Conservation (phyloP, 495 filamentous ascomycete species). For the Aspergillus steynii region DNA sequence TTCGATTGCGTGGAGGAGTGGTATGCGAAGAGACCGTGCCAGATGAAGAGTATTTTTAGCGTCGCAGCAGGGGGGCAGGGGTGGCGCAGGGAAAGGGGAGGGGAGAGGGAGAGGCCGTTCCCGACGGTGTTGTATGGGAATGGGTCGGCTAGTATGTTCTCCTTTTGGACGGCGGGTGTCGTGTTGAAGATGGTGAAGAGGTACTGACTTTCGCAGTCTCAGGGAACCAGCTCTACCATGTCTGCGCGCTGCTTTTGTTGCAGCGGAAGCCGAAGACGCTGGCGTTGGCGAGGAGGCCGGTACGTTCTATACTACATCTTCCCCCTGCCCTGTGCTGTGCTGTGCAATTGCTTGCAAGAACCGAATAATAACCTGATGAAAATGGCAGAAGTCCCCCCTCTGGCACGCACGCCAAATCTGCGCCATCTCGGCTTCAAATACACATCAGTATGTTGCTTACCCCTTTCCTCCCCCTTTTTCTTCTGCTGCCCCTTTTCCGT, state of each 20-base stretch:
- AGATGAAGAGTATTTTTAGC: conserved; percentile 38
- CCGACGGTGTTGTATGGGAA: conserved; percentile 42
- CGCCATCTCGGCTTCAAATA: conserved; percentile 42
- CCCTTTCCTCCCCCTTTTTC: background rate
- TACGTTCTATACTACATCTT: conserved; percentile 7
- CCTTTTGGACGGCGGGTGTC: background rate
- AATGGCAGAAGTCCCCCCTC: conserved; percentile 32
- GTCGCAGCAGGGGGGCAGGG: conserved; percentile 10
- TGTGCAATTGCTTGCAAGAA: no score
- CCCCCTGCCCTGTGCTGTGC: no score
- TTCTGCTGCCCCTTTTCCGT: background rate
- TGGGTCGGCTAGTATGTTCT: conserved; percentile 35
- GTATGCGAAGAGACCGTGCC: conserved; percentile 39
- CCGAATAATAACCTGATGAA: no score
- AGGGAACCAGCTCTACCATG: conserved; percentile 47
- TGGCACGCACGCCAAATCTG: conserved; percentile 51
- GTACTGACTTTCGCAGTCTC: conserved; percentile 25
- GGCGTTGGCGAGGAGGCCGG: conserved; percentile 22
- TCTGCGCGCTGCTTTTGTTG: conserved; percentile 39
- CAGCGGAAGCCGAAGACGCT: conserved; percentile 37
- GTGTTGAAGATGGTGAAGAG: background rate
- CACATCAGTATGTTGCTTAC: conserved; percentile 29
- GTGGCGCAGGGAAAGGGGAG: conserved; percentile 5
- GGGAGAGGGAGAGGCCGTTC: conserved; percentile 25
- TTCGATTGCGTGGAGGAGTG: conserved; percentile 40